Conservation (phyloP, 352 stramenopile species). For the Elongisporangium anandrum region DNA sequence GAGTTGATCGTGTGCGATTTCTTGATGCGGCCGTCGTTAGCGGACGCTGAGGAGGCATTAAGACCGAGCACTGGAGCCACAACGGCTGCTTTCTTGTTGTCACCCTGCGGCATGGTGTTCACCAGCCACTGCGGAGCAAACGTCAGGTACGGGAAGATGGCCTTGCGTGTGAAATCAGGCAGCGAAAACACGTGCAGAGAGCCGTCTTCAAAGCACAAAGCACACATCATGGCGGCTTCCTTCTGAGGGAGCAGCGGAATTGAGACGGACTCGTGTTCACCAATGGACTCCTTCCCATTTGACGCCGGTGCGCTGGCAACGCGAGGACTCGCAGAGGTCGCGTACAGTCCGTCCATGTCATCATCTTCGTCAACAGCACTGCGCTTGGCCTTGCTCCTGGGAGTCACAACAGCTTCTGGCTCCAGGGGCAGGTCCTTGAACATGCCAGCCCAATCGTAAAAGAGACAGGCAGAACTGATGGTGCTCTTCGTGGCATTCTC, state of each 20-base stretch:
- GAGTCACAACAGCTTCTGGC: conserved; percentile 7
- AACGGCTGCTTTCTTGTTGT: conserved; percentile 34
- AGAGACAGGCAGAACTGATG: conserved; percentile 73
- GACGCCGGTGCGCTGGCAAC: conserved; percentile 6
- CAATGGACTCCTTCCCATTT: conserved; percentile 9
- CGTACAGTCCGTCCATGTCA: conserved; percentile 70
- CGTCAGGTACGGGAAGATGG: conserved; percentile 77
- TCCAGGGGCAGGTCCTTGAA: conserved; percentile 30
- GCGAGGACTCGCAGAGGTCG: conserved; percentile 8
- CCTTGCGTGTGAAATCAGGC: conserved; percentile 77
- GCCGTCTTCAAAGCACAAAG: conserved; percentile 75
- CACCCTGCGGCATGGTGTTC: conserved; percentile 64
- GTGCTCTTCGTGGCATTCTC: conserved; percentile 16
- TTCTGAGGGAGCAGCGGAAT: conserved; percentile 43
- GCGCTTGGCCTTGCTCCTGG: conserved; percentile 25
- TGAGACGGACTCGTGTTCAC: conserved; percentile 38
- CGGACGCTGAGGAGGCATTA: conserved; percentile 57
- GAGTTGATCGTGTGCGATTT: conserved; percentile 81
- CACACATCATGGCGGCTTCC: conserved; percentile 77
- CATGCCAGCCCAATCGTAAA: conserved; percentile 83
- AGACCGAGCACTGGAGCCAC: conserved; percentile 65
- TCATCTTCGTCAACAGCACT: conserved; percentile 48
- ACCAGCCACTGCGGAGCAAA: conserved; percentile 76
- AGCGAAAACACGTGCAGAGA: conserved; percentile 82
- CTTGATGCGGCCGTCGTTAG: conserved; percentile 76